Base-by-base conservation (phyloP, 2,329 filamentous ascomycete genomes). In the Cladophialophora immunda region DNA sequence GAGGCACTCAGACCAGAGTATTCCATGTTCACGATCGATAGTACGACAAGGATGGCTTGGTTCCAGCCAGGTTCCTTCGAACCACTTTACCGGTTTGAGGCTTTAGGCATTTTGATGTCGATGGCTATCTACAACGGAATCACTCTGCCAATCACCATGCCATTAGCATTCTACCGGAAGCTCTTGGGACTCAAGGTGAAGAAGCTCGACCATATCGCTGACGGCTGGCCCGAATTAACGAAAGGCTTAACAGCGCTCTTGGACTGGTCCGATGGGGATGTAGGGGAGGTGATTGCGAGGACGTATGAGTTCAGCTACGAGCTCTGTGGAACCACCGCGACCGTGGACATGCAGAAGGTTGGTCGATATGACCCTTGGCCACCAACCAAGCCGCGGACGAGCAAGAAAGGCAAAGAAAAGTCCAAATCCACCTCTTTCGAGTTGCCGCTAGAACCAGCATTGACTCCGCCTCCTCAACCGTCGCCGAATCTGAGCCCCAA, bases 91-190 rank as follows among this genome's bases (percentile, higher is more conserved):
- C 95, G 95, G 75, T 98, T 92, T 73, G 93, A 98, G 77, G 85
- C 98, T 22, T 83, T 97, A 34, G 95, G 95, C 0, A 79, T 97
- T 11, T 81, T 98, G n/a, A 85, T 97, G 70, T 96, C 92, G 0
- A 84, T 99, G 19, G 95, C 95, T 4, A 82, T 98, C 4, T 97
- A 95, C 80, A 99, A 99, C 72, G 94, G 94, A 1, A 83, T 98
- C 27, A 97, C 94, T 0, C 83, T 99, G 0, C 95, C 95, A 0
- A 86, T 98, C 50, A 97, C 91, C 1, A 95, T 99, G 68, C 95
- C 95, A 0, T 86, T 88, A 65, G 92, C 90, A 0, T 85, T 99
- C 3, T 99, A 99, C 79, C 86, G 88, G 61, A 92, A 92, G 72
- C 84, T 98, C 0, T 83, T 97, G 0, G 88, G 87, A 8, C 83